Evolutionary conservation across 805 yeast species (phyloP), one percentile per base, ranked within the genome.

Genomic region (Priceomyces castillae): DNA sequence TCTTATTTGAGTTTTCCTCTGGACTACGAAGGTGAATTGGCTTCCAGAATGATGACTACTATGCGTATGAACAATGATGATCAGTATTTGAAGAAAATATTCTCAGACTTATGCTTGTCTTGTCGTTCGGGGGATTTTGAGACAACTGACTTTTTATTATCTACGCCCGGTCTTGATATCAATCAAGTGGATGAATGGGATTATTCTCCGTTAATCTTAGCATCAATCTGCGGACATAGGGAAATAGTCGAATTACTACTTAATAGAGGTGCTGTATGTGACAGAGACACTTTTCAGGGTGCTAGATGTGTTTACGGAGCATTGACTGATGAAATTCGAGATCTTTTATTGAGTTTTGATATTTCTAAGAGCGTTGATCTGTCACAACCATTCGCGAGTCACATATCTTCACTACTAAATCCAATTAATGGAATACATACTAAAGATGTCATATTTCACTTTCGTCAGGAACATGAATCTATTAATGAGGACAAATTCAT

Each of bases 231-330:
- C 65, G 95, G 95, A 0, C 92, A 86, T 58, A 73, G 72, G 47
- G 67, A 65, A 1, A 72, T 86, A 3, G 94, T 86, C n/a, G 69
- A 66, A 41, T 59, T 81, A 39, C 63, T 86, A 17, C 65, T 86
- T 7, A 71, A 76, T 36, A 48, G 70, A 34, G 95, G 95, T 6
- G 89, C 94, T 0, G 71, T 80, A 6, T 85, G 92, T 59, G 90
- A 84, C 59, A 72, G 88, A 54, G 92, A 86, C 56, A 82, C 90
- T n/a, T 81, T 81, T 54, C 86, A 85, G 58, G 94, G 95, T 2
- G 87, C 84, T 10, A 71, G 73, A 35, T 85, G 92, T 50, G 71
- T 86, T 2, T 85, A 86, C 54, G 94, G 90, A 2, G 94, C 95
- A 0, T 62, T 86, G 43, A 86, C 76, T 14, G 89, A 84, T 55